Percentiles rank a stretch among this genome's conserved stretches.
phyloP scores from a whole-genome alignment of 2,329 filamentous ascomycete species.

The Immersiporthe knoxdaviesiana region DNA sequence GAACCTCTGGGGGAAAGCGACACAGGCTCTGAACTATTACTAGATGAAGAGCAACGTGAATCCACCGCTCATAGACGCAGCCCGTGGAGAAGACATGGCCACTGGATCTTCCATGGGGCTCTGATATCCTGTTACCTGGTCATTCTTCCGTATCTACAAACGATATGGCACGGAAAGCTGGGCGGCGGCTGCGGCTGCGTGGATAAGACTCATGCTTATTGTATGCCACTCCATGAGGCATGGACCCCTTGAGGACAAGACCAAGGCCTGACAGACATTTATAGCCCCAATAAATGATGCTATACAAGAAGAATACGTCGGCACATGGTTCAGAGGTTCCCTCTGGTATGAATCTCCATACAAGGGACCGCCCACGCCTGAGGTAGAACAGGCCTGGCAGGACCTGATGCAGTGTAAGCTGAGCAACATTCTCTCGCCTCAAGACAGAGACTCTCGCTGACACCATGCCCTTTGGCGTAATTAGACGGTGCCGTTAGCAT shows the following conservation, averaged over 20 bases:
- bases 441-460: background rate
- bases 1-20: background rate
- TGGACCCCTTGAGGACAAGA: background rate
- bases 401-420: slow-evolving; percentile 29
- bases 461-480: background rate
- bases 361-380: slow-evolving; percentile 14
- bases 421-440: background rate
- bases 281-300: slow-evolving; percentile 30
- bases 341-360: slow-evolving; percentile 16
- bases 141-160: background rate
- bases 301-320: slow-evolving; percentile 15
- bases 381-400: slow-evolving; percentile 31
- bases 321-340: slow-evolving; percentile 8
- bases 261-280: background rate
- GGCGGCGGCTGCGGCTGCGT: background rate
- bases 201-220: background rate
- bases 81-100: background rate
- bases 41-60: background rate
- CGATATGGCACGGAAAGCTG: background rate
- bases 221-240: background rate
- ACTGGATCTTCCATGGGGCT: background rate
- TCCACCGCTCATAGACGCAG: background rate
- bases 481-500: slow-evolving; percentile 10
- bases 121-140: background rate
- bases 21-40: background rate